phyloP scores from a whole-genome alignment of 148 eudicot species.

The Arbutus unedo region DNA sequence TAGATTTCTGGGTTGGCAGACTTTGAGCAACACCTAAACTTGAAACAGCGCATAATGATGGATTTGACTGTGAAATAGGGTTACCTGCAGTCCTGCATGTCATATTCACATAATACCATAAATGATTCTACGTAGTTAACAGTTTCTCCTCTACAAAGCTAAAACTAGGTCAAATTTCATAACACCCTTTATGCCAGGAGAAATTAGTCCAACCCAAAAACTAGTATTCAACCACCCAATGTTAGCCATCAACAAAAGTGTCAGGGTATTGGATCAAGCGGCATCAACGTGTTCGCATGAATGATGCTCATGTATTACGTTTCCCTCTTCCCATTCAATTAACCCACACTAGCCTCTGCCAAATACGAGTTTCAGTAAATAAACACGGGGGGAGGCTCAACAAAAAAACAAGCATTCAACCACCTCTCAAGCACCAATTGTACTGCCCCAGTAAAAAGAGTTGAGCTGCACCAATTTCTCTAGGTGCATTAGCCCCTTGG shows the following conservation, averaged over 20 bases:
- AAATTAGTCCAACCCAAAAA: neutral
- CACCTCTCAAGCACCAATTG: neutral
- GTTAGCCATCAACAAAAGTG: too few species aligned
- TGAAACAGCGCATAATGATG: neutral
- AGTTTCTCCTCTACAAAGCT: neutral
- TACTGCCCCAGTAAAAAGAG: neutral
- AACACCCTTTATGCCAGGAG: too few species aligned
- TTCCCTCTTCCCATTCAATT: neutral
- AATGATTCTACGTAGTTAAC: neutral
- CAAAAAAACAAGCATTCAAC: neutral
- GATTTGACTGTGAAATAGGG: neutral
- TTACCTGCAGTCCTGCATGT: neutral
- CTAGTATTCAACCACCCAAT: too few species aligned
- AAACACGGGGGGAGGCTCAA: neutral
- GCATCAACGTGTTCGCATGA: too few species aligned
- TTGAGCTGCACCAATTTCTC: neutral
- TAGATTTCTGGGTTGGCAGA: neutral
- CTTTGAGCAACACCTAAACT: neutral
- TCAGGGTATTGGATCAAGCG: too few species aligned
- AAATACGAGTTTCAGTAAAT: neutral
- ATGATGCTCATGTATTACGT: too few species aligned
- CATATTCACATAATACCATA: neutral
- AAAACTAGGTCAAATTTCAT: neutral
- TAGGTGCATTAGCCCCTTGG: too few species aligned
- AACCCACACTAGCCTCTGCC: neutral